Percentiles rank a stretch among this genome's conserved stretches.
These are phyloP conservation scores for Colletotrichum sp. DNA, from an alignment of 2,329 filamentous ascomycete species.

Conservation along the genomic window DNA sequence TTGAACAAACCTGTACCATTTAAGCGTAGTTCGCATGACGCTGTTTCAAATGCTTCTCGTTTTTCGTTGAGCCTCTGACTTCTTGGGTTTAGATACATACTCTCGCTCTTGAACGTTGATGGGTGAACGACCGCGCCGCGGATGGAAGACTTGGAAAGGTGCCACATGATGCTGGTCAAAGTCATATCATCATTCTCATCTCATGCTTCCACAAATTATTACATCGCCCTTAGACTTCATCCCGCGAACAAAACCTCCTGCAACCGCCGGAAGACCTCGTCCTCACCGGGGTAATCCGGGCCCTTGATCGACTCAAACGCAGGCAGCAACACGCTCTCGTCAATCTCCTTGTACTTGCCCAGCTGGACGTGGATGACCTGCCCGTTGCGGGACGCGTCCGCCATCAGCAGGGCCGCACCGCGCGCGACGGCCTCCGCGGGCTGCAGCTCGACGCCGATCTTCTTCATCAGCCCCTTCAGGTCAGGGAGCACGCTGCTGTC, in stretches of 20 bases:
- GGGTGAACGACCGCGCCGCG: not conserved
- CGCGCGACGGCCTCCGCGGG: conserved; percentile 50
- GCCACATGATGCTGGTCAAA: not conserved
- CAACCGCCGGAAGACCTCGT: conserved; percentile 34
- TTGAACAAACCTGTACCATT: not conserved
- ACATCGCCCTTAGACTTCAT: not conserved
- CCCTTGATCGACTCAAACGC: conserved; percentile 35
- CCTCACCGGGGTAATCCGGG: conserved; percentile 35
- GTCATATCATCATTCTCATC: not conserved
- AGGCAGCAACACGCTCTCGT: conserved; percentile 46
- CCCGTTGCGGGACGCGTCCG: conserved; percentile 50
- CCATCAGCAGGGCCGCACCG: conserved; percentile 54
- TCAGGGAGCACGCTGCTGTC: conserved; percentile 46
- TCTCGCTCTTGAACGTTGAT: not conserved
- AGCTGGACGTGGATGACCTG: conserved; percentile 56
- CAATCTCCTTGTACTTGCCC: conserved; percentile 58
- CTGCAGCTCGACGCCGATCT: conserved; percentile 47
- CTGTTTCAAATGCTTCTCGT: not conserved
- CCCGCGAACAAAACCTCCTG: not conserved
- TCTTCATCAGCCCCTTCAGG: conserved; percentile 38
- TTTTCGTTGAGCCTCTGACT: not conserved
- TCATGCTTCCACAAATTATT: not conserved
- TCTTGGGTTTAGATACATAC: not conserved
- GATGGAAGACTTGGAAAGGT: not conserved
- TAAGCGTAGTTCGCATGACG: not conserved